phyloP scores from a whole-genome alignment of 2,329 filamentous ascomycete genomes.

The Fusarium udum region DNA sequence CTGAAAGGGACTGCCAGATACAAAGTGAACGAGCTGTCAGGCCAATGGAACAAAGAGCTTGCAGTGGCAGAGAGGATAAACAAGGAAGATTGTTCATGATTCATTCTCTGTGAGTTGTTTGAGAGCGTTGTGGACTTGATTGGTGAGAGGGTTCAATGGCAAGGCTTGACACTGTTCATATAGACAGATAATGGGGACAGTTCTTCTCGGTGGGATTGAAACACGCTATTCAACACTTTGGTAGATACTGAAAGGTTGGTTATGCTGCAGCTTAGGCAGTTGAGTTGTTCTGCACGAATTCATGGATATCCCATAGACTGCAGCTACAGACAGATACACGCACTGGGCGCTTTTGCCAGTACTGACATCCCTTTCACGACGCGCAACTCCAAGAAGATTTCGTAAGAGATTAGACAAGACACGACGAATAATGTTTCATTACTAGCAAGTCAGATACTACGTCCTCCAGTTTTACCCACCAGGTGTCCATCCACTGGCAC shows the following conservation, averaged over 20 bases:
- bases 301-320: neutral
- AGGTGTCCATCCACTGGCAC: slow-evolving; percentile 29
- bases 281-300: fast-evolving
- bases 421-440: fast-evolving
- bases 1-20: neutral
- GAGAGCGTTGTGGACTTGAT: neutral
- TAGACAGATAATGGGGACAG: fast-evolving
- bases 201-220: too few species aligned
- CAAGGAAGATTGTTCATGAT: fast-evolving
- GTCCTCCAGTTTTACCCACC: fast-evolving
- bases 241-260: neutral
- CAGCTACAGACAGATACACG: fast-evolving
- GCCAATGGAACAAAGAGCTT: fast-evolving
- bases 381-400: fast-evolving
- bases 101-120: neutral
- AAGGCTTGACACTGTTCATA: neutral
- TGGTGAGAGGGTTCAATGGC: neutral
- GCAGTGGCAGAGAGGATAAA: fast-evolving
- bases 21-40: fast-evolving
- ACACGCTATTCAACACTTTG: fast-evolving
- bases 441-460: fast-evolving
- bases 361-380: fast-evolving
- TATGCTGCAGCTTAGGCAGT: fast-evolving
- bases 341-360: fast-evolving
- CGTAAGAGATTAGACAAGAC: fast-evolving